phyloP scores from a whole-genome alignment of 257 asterid species.

The Ajuga chamaepitys region DNA sequence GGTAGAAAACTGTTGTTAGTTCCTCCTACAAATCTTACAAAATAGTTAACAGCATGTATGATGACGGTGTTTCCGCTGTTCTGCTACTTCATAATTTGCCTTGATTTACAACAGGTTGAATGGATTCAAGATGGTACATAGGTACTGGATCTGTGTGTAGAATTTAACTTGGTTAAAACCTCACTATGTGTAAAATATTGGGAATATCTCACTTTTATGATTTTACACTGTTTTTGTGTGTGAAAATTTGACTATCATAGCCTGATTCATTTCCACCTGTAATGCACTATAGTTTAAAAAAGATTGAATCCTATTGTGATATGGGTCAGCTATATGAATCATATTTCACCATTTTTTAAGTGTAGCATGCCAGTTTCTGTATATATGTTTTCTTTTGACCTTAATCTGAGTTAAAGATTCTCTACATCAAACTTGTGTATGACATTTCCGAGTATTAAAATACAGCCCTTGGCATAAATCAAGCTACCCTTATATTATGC shows the following conservation, averaged over 20 bases:
- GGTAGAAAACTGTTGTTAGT: constrained; percentile 53
- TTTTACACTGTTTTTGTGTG: not conserved
- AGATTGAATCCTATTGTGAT: not conserved
- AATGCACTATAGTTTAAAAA: constrained; percentile 11
- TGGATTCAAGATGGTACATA: too few relatives aligned
- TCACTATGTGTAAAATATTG: not conserved
- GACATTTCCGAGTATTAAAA: constrained; percentile 8
- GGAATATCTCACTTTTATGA: not conserved
- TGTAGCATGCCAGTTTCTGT: not conserved
- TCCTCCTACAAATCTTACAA: constrained; percentile 35
- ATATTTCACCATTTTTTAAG: too few relatives aligned
- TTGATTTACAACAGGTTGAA: too few relatives aligned
- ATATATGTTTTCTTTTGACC: too few relatives aligned
- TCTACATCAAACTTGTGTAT: not conserved
- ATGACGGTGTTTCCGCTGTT: too few relatives aligned
- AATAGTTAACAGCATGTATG: not conserved
- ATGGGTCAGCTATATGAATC: too few relatives aligned
- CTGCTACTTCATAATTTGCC: not conserved
- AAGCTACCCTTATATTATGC: constrained; percentile 26
- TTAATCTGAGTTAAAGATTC: too few relatives aligned
- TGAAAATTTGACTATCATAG: constrained; percentile 33
- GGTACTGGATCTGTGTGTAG: too few relatives aligned
- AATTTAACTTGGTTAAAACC: too few relatives aligned
- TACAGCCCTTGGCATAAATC: constrained; percentile 24
- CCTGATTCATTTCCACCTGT: constrained; percentile 32